phyloP scores from a whole-genome alignment of 768 basidiomycete species.

The Mycena albidolilacea region DNA sequence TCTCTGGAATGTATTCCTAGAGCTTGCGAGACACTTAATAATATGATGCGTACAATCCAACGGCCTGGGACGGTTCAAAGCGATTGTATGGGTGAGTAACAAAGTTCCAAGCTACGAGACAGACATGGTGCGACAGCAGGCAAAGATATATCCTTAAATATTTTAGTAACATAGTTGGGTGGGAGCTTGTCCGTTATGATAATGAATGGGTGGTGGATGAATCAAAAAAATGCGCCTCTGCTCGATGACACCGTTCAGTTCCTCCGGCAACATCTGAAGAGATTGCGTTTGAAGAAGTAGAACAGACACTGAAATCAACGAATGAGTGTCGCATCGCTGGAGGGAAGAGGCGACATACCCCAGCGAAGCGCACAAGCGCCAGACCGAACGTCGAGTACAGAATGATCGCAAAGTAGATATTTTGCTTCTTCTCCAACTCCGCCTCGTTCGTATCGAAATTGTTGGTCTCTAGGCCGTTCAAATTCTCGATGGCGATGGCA shows the following conservation, averaged over 20 bases:
- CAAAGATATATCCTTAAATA: conserved; percentile 38
- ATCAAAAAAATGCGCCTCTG: conserved; percentile 9
- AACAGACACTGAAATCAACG: conserved; percentile 66
- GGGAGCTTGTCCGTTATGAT: conserved; percentile 24
- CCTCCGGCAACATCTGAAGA: conserved; percentile 76
- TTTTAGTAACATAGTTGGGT: conserved; percentile 35
- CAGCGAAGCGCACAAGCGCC: conserved; percentile 68
- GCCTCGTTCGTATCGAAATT: conserved; percentile 19
- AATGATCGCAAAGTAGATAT: conserved; percentile 70
- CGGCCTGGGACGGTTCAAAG: background rate
- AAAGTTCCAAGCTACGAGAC: background rate
- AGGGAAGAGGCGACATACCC: conserved; percentile 56
- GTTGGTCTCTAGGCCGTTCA: conserved; percentile 53
- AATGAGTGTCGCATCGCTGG: background rate
- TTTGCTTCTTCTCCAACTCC: conserved; percentile 55
- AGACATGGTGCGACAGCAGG: conserved; percentile 17
- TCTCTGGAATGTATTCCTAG: conserved; percentile 74
- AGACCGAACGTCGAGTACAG: conserved; percentile 73
- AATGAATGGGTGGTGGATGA: conserved; percentile 10
- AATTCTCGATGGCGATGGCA: conserved; percentile 72
- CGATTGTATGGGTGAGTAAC: conserved; percentile 4
- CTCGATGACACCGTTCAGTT: conserved; percentile 53
- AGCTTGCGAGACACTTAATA: too few relatives aligned
- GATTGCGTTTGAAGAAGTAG: conserved; percentile 77
- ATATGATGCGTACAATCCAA: background rate